phyloP scores from a whole-genome alignment of 345 rosid species.

The Citrus sinensis region DVS_A1.0 CM039161.1:13522001-13522500 shows the following conservation, averaged over 20 bases:
- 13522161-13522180: not conserved
- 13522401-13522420: not conserved
- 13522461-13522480: not conserved
- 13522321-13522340: not conserved
- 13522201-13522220: not conserved
- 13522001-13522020: not conserved
- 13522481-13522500: not conserved
- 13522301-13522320: not conserved
- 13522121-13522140: not conserved
- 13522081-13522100: not conserved
- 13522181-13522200: not conserved
- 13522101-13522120: not conserved
- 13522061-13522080: not conserved
- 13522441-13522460: not conserved
- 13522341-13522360: not conserved
- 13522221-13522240: not conserved
- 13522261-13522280: not conserved
- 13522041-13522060: not conserved
- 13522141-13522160: too few species aligned
- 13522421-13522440: not conserved
- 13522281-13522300: not conserved
- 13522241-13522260: not conserved
- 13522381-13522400: not conserved
- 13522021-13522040: not conserved
- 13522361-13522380: not conserved